Evolutionary conservation across 139 green algal species (phyloP).

Genomic region (Closterium sp.): DNA sequence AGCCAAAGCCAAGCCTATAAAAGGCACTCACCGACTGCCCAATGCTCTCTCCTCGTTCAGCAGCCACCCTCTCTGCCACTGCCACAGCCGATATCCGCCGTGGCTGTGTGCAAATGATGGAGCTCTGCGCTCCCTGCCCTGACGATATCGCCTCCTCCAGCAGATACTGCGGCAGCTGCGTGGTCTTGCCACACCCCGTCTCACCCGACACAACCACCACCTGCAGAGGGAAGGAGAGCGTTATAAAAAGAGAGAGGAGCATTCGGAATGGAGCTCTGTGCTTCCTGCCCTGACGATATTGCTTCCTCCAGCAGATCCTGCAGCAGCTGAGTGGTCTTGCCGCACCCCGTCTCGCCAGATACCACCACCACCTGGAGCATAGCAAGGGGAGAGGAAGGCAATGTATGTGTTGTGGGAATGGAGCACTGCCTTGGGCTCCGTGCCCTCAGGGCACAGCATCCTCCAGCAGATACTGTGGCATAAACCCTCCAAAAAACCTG

Average conservation of each 20-base stretch:
- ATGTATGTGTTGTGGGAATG: no score
- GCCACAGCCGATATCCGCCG: slow-evolving; percentile 57
- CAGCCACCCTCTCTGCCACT: slow-evolving; percentile 57
- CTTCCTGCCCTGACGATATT: slow-evolving; percentile 27
- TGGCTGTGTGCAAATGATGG: slow-evolving; percentile 60
- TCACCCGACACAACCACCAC: slow-evolving; percentile 70
- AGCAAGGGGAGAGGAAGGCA: not conserved
- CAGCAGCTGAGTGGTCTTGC: slow-evolving; percentile 65
- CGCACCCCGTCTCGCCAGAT: slow-evolving; percentile 70
- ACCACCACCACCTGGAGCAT: slow-evolving; percentile 58
- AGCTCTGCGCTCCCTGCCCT: slow-evolving; percentile 20
- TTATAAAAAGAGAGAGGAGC: not conserved
- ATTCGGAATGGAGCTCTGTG: slow-evolving; percentile 30
- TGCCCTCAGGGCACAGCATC: not conserved
- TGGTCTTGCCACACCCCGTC: slow-evolving; percentile 77
- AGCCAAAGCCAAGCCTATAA: no score
- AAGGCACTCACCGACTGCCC: slow-evolving; percentile 61
- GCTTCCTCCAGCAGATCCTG: slow-evolving; percentile 51
- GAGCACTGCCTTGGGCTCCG: not conserved
- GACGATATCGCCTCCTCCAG: slow-evolving; percentile 36
- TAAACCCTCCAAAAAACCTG: no score
- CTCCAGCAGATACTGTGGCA: not conserved
- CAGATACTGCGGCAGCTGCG: slow-evolving; percentile 46
- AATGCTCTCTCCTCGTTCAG: slow-evolving; percentile 52
- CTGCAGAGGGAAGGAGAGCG: not conserved